Base-by-base conservation (phyloP, 371 early-diverging fungal species). In the Rhizopus arrhizus region DNA sequence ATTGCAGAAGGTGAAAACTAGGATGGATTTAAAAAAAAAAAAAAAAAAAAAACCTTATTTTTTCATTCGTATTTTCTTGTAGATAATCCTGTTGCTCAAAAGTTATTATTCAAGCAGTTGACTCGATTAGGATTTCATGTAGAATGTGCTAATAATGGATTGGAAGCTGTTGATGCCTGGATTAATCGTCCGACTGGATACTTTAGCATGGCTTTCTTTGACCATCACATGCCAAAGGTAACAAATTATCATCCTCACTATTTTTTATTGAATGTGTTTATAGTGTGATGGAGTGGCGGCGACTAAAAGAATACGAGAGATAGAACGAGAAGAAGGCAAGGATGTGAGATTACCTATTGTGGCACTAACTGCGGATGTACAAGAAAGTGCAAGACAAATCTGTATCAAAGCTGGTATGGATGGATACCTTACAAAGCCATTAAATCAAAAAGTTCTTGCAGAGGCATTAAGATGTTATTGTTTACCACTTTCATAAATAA, bases 401-500 rank as follows among this genome's bases (percentile, higher is more conserved):
- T 82, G 82, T 48, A 68, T 79, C 48, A 61, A 64, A 47, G 83
- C 78, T 12, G 82, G 80, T 40, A 78, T 78, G 77, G 74, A 80
- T 46, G 80, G 72, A 0, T 75, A 75, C 29, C 58, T 77, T n/a
- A 77, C 77, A 7, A 77, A 77, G 47, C 77, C 77, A 13, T 53
- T 77, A 22, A 77, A 77, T 49, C 71, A 72, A 59, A 72, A 69
- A 16, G 56, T 67, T 0, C 46, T 77, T 11, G 61, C 66, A 11
- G 72, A 72, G 34, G 33, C 69, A 9, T 47, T 77, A 12, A 59
- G 77, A 49, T 52, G 40, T 22, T 66, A 70, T 35, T 70, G 73
- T 46, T 34, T 40, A 29, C 32, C 16, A 0, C 22, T 22, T 22
- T 22, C 22, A 22, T 22, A 22, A 22, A 22, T 22, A 22, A 22